Base-by-base conservation (phyloP, 441 rosid species). In the Erodium chrysanthum region DNA sequence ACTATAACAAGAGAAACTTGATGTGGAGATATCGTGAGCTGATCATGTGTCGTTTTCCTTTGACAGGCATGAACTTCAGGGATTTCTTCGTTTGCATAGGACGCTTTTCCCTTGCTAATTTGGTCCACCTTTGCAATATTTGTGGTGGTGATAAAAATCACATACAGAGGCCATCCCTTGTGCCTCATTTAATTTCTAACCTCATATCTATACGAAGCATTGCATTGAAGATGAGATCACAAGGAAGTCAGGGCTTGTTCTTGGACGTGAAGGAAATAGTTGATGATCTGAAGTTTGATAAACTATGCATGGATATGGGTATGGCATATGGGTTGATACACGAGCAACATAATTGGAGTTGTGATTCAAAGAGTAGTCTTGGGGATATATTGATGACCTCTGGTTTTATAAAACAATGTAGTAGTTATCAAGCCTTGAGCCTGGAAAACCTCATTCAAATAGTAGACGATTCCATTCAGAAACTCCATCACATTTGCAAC, bases 31-130 rank as follows among this genome's bases (percentile, higher is more conserved):
- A 29, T 7, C 73, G 48, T 21, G 27, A 20, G 9, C 62, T 56
- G 27, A 56, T 22, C 62, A 4, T 21, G 20, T 48, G 7, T 56
- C 18, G 15, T 20, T 20, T 56, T 56, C 25, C 23, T 71, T 68
- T 64, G 11, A 22, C 88, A 94, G 96, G 97, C 78, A 89, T 94
- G 94, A 91, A 94, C 82, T 85, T 89, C 73, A 54, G 70, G 25
- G 96, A 91, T 76, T 91, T 89, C 70, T 84, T 84, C 42, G 71
- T 75, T 71, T 87, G 88, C 81, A 77, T 91, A 71, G 78, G 85
- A 3, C 83, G 77, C 63, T 75, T 94, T 56, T 73, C 89, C 73
- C 74, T 88, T 69, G 89, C 86, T 4, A 85, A 83, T 73, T 64
- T 82, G 75, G 74, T 77, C 67, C 81, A 79, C 64, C 81, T 83